A percentile compares a stretch with the other conserved stretches of the same genome.
phyloP scores from a whole-genome alignment of 192 early-diverging fungal genomes.

The Coemansia sp. region DNA sequence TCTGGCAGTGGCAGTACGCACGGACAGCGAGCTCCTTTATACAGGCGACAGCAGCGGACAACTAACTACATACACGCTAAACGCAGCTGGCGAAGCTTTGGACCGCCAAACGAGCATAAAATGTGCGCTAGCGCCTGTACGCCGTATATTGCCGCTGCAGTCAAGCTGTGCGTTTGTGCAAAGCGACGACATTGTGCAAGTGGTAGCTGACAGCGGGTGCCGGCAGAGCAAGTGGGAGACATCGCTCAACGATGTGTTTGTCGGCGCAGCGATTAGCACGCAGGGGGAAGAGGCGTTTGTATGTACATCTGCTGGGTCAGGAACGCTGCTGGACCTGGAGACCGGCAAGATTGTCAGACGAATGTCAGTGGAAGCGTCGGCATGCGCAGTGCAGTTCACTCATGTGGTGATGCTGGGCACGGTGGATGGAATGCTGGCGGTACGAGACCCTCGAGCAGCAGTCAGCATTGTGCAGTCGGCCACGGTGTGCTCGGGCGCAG shows the following conservation, averaged over 20 bases:
- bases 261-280: slow-evolving; percentile 12
- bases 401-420: slow-evolving; percentile 24
- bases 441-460: slow-evolving; percentile 30
- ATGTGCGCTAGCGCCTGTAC: slow-evolving; percentile 64
- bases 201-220: slow-evolving; percentile 57
- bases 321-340: slow-evolving; percentile 33
- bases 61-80: slow-evolving; percentile 63
- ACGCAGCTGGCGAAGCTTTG: slow-evolving; percentile 39
- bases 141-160: slow-evolving; percentile 64
- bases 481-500: slow-evolving; percentile 17
- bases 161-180: slow-evolving; percentile 64
- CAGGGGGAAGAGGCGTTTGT: slow-evolving; percentile 44
- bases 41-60: slow-evolving; percentile 80
- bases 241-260: slow-evolving; percentile 56
- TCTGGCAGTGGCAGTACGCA: slow-evolving; percentile 54
- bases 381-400: slow-evolving; percentile 5
- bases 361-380: slow-evolving; percentile 19
- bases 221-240: slow-evolving; percentile 46
- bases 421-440: slow-evolving; percentile 20
- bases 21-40: slow-evolving; percentile 82
- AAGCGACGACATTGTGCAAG: slow-evolving; percentile 61
- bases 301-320: slow-evolving; percentile 39
- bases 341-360: slow-evolving; percentile 22
- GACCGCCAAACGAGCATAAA: slow-evolving; percentile 72
- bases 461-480: slow-evolving; percentile 14